phyloP scores from a whole-genome alignment of 352 stramenopile genomes.

The Aphanomyces astaci region DNA sequence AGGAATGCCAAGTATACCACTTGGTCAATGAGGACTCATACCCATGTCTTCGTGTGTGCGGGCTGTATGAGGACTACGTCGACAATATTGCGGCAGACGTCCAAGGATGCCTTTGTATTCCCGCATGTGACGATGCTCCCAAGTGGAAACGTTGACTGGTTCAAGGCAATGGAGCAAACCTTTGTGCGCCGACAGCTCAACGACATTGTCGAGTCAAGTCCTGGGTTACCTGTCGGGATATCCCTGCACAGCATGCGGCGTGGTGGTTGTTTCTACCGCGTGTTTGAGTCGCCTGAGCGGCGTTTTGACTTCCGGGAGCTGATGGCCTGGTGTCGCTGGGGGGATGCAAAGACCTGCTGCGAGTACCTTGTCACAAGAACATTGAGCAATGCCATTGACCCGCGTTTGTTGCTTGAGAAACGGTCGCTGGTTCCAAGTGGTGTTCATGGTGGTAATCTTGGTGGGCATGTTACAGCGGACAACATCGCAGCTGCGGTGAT shows the following conservation, averaged over 20 bases:
- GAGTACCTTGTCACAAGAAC: background rate
- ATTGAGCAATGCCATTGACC: background rate
- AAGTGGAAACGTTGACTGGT: background rate
- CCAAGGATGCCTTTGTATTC: conserved; percentile 4
- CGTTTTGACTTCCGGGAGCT: background rate
- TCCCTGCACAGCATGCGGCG: no score
- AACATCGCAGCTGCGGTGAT: background rate
- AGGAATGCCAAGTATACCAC: conserved; percentile 3
- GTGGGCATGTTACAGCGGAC: background rate
- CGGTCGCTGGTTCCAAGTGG: background rate
- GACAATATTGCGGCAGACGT: background rate
- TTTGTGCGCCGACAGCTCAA: no score
- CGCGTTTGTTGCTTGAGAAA: background rate
- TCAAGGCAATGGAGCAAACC: background rate
- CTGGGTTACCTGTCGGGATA: no score
- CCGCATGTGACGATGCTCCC: background rate
- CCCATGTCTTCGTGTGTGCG: background rate
- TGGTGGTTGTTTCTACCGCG: no score
- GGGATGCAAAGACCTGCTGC: background rate
- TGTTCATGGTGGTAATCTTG: background rate
- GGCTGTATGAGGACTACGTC: background rate
- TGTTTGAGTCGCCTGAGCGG: no score
- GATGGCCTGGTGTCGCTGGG: conserved; percentile 5
- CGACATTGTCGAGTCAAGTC: no score
- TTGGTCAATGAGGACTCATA: no score